Percentiles rank a stretch among this genome's conserved stretches.
Evolutionary conservation across 164 flowering plant genomes (phyloP).

Genomic region (Aristolochia fimbriata): DNA sequence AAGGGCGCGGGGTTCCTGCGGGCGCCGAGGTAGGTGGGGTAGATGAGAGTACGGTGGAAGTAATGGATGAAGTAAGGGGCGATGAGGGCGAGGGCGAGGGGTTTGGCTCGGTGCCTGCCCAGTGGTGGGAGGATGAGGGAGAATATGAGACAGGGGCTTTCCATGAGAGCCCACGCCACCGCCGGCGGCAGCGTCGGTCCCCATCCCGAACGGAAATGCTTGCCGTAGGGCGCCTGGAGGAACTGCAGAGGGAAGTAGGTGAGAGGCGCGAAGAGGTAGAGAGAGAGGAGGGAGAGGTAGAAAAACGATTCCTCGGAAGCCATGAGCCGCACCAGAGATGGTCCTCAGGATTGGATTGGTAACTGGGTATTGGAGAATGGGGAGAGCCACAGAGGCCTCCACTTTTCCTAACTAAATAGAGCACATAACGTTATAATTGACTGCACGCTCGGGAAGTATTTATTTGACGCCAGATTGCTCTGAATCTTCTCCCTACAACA

Average conservation of each 20-base stretch:
- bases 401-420: no score
- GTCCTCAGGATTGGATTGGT: no score
- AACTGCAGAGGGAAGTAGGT: constrained; percentile 46
- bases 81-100: constrained; percentile 39
- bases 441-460: no score
- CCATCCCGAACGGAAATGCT: constrained; percentile 71
- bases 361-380: no score
- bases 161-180: constrained; percentile 83
- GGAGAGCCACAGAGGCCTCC: no score
- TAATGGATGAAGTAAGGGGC: constrained; percentile 71
- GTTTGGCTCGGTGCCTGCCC: constrained; percentile 42
- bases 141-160: constrained; percentile 71
- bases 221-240: constrained; percentile 81
- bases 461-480: no score
- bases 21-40: constrained; percentile 48
- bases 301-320: constrained; percentile 29
- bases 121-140: constrained; percentile 53
- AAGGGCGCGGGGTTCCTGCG: constrained; percentile 15
- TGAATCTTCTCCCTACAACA: no score
- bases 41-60: constrained; percentile 67
- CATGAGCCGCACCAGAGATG: background rate
- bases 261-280: constrained; percentile 35
- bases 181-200: constrained; percentile 61
- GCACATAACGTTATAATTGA: no score
- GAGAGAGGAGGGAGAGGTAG: constrained; percentile 25